Evolutionary conservation across 257 asterid genomes (phyloP).

Genomic region (Asclepias syriaca): DNA sequence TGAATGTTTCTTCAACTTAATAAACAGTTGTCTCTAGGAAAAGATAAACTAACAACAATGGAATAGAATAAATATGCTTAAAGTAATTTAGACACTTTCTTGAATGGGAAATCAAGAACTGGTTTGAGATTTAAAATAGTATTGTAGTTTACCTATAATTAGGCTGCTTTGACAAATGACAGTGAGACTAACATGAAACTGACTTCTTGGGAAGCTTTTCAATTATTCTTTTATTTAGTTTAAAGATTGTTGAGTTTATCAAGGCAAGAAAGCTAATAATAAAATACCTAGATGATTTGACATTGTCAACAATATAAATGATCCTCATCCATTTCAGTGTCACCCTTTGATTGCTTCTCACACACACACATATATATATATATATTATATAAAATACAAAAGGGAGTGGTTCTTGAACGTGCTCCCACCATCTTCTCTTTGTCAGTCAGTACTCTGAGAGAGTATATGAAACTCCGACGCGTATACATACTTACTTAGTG

Average conservation of each 20-base stretch:
- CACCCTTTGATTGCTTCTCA: conserved; percentile 1
- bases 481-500: background rate
- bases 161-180: background rate
- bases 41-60: background rate
- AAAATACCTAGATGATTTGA: background rate
- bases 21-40: background rate
- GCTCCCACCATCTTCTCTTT: background rate
- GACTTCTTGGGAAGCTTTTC: background rate
- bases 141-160: background rate
- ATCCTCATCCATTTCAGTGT: background rate
- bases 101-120: background rate
- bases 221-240: background rate
- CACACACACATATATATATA: background rate
- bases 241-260: conserved; percentile 8
- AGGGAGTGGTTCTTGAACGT: background rate
- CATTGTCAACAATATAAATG: background rate
- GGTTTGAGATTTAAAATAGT: too few relatives aligned
- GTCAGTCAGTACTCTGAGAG: background rate
- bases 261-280: conserved; percentile 14
- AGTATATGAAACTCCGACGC: background rate
- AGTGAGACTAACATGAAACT: background rate
- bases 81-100: background rate
- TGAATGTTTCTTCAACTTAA: background rate
- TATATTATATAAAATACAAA: background rate
- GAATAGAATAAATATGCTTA: background rate